Evolutionary conservation across 176 grass and related monocot genomes (phyloP), one percentile per base, ranked within the genome.

Genomic region (Melocanna baccifera): DNA sequence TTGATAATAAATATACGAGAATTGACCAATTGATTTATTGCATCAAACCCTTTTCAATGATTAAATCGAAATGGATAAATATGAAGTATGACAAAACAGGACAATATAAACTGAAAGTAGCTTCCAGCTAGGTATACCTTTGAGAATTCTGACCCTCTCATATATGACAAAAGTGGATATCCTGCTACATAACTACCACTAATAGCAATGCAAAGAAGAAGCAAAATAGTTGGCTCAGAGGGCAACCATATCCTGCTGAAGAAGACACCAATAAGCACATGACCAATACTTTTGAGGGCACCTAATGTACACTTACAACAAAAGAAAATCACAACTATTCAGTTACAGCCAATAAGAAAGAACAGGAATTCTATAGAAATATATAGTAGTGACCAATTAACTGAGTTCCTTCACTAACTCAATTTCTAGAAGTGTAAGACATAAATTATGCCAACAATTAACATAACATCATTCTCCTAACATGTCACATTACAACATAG

Each of bases 401-500:
- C 76, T 26, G 73, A 90, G 88, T 79, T 77, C 28, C 37, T 42
- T 78, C 16, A 61, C 80, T 67, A 83, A 83, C 73, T 77, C 22
- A 29, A 47, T 86, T 79, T 79, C 62, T 70, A 75, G 12, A 81
- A 69, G 39, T 46, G 30, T 30, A 67, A 78, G 73, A 83, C 73
- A 80, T 84, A 75, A 71, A 76, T 90, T 80, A 69, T 84, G 75
- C 80, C 84, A 84, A 43, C 15, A 42, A 83, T 87, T 80, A 88
- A 79, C 75, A 87, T 68, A 87, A 62, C 62, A 83, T 20, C 18
- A 79, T 70, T 75, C 23, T 84, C 73, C 89, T 87, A 91, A 87
- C 15, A 84, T 78, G 55, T 82, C 75, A 87, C 80, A 75, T 79
- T 84, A 19, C 15, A 50, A 87, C 80, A 52, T 19, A 52, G 50